These are phyloP conservation scores for Mycogone perniciosa DNA, from an alignment of 2,329 filamentous ascomycete genomes.

Conservation along the genomic window DNA sequence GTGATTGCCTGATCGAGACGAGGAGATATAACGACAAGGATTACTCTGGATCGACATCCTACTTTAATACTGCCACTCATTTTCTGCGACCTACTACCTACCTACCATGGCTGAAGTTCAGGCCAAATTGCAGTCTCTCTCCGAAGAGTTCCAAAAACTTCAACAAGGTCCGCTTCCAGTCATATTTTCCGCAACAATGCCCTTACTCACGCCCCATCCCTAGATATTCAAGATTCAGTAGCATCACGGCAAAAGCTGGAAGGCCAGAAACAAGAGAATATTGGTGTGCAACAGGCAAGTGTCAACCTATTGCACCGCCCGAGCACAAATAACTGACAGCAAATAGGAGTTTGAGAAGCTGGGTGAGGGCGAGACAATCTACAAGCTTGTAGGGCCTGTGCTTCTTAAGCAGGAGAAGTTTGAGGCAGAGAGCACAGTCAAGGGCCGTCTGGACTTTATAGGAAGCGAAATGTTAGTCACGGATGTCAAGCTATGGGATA, in stretches of 20 bases:
- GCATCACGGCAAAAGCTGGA: slow-evolving; percentile 84
- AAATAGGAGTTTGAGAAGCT: slow-evolving; percentile 73
- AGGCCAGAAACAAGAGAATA: slow-evolving; percentile 89
- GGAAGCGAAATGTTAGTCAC: slow-evolving; percentile 76
- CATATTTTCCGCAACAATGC: neutral
- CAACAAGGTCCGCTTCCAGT: slow-evolving; percentile 61
- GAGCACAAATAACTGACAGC: slow-evolving; percentile 14
- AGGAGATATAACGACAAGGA: too few relatives aligned
- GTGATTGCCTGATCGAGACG: too few relatives aligned
- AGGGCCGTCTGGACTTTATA: slow-evolving; percentile 87
- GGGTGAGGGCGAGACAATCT: slow-evolving; percentile 79
- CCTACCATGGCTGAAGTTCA: slow-evolving; percentile 62
- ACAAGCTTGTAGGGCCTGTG: slow-evolving; percentile 91
- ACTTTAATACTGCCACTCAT: too few relatives aligned
- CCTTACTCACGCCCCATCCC: neutral
- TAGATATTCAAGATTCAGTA: slow-evolving; percentile 74
- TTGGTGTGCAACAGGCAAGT: slow-evolving; percentile 71
- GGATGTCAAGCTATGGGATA: neutral
- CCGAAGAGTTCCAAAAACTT: slow-evolving; percentile 80
- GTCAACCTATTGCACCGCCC: too few relatives aligned
- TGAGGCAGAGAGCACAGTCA: slow-evolving; percentile 86
- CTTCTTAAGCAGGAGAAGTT: slow-evolving; percentile 89
- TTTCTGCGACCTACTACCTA: neutral
- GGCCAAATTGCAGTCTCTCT: slow-evolving; percentile 71
- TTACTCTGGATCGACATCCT: too few relatives aligned